Percentiles rank a stretch among this genome's conserved stretches.
Conservation (phyloP, 1,139 yeast species). For the Yamadazyma spencermartinsiae region DNA sequence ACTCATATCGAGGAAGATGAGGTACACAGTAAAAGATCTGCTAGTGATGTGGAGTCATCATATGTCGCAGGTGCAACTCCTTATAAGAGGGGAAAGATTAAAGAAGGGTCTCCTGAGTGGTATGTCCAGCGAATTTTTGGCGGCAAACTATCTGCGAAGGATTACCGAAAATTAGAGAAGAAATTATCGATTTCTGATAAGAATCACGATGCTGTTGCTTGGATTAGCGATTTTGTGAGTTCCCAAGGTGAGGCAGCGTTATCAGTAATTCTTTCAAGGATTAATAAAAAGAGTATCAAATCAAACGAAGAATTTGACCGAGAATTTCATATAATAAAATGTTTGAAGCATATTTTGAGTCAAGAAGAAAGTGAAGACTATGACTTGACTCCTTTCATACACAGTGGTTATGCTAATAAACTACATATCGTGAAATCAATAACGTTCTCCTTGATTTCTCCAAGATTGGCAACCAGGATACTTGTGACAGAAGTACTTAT, state of each 20-base stretch:
- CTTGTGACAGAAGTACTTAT: constrained; percentile 46
- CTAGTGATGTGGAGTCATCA: constrained; percentile 10
- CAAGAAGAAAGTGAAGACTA: constrained; percentile 18
- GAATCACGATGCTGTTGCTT: constrained; percentile 23
- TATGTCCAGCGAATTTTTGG: constrained; percentile 40
- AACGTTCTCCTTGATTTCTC: constrained; percentile 40
- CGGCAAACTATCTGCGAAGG: constrained; percentile 33
- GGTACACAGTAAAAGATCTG: constrained; percentile 4
- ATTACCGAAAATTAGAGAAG: constrained; percentile 38
- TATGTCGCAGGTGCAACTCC: constrained; percentile 2
- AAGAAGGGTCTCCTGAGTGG: constrained; percentile 48
- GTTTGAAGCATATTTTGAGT: constrained; percentile 36
- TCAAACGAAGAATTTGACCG: constrained; percentile 47
- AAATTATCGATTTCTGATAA: constrained; percentile 23
- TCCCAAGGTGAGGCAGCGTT: constrained; percentile 50
- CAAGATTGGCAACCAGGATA: constrained; percentile 41
- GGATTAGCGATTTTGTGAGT: constrained; percentile 35
- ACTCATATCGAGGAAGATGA: constrained; percentile 4
- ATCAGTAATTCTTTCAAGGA: constrained; percentile 38
- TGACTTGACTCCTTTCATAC: constrained; percentile 13
- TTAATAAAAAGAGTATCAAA: constrained; percentile 45
- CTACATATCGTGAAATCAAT: constrained; percentile 37
- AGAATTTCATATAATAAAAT: constrained; percentile 40
- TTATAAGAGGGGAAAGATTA: constrained; percentile 11
- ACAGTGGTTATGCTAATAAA: constrained; percentile 23